Percentiles rank a stretch among this genome's conserved stretches.
These are phyloP conservation scores for Barnettozyma californica DNA, from an alignment of 805 yeast genomes.

Conservation along the genomic window DNA sequence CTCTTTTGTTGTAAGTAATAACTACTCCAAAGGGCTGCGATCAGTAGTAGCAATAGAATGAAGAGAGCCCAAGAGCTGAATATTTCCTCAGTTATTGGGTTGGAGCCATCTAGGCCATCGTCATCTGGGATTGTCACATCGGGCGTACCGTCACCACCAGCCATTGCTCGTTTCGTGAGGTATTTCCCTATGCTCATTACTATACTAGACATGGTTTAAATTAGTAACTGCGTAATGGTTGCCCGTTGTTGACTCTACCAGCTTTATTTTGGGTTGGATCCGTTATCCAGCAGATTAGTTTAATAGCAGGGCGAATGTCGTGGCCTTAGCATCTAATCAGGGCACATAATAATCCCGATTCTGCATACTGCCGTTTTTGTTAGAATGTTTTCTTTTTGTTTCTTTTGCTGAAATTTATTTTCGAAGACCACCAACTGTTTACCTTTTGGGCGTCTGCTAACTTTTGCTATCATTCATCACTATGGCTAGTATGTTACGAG, in stretches of 20 bases:
- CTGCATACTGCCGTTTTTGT: not conserved
- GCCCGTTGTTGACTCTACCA: not conserved
- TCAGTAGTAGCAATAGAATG: slow-evolving; percentile 71
- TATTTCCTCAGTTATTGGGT: slow-evolving; percentile 90
- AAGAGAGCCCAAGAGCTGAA: slow-evolving; percentile 97
- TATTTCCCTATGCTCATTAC: slow-evolving; percentile 19
- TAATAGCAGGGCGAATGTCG: no score
- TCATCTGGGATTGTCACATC: slow-evolving; percentile 36
- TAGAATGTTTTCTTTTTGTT: not conserved
- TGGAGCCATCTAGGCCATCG: slow-evolving; percentile 55
- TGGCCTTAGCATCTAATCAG: not conserved
- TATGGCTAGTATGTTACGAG: slow-evolving; percentile 21
- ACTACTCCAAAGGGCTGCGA: slow-evolving; percentile 91
- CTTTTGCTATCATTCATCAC: not conserved
- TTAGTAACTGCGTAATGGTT: no score
- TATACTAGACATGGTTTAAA: slow-evolving; percentile 18
- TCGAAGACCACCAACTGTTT: not conserved
- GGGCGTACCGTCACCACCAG: slow-evolving; percentile 27
- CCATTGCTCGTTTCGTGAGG: slow-evolving; percentile 22
- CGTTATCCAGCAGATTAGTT: not conserved
- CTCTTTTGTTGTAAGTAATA: slow-evolving; percentile 87
- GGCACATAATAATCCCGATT: not conserved
- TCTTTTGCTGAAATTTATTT: not conserved
- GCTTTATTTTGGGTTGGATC: not conserved
- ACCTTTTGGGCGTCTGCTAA: not conserved